A percentile compares a stretch with the other conserved stretches of the same genome.
Conservation (phyloP, 2,329 filamentous ascomycete species). For the Aureobasidium sp. region DNA sequence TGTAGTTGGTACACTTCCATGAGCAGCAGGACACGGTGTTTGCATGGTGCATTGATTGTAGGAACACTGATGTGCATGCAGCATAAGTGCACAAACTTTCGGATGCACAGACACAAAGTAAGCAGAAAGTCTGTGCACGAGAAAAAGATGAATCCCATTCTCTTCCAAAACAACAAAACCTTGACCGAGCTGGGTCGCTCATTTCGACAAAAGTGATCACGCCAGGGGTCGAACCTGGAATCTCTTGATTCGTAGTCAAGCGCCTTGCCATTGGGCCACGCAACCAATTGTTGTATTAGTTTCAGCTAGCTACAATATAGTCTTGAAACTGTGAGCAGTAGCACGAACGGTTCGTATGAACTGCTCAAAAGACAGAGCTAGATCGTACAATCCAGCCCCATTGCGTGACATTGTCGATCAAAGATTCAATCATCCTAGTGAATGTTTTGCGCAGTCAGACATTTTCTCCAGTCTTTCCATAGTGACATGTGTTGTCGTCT, state of each 20-base stretch:
- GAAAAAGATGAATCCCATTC: neutral
- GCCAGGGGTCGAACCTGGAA: constrained; percentile 16
- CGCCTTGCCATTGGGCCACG: constrained; percentile 51
- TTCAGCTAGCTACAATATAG: too few relatives aligned
- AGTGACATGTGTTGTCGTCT: too few relatives aligned
- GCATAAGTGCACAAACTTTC: neutral
- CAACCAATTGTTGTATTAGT: constrained; percentile 5
- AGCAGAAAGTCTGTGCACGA: neutral
- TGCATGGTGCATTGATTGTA: neutral
- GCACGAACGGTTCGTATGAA: too few relatives aligned
- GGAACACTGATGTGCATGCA: neutral
- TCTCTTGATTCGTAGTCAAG: constrained; percentile 42
- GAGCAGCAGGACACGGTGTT: neutral
- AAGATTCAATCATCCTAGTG: too few relatives aligned
- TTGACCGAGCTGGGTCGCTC: neutral
- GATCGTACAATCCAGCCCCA: too few relatives aligned
- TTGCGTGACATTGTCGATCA: too few relatives aligned
- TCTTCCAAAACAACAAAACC: neutral
- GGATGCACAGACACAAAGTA: neutral
- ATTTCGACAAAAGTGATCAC: neutral
- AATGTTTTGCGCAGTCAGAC: too few relatives aligned
- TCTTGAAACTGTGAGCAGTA: too few relatives aligned
- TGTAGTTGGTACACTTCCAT: neutral
- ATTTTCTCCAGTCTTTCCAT: too few relatives aligned
- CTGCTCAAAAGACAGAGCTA: too few relatives aligned